Conservation (phyloP, 2,329 filamentous ascomycete genomes). For the Acrocalymma vagum region DNA sequence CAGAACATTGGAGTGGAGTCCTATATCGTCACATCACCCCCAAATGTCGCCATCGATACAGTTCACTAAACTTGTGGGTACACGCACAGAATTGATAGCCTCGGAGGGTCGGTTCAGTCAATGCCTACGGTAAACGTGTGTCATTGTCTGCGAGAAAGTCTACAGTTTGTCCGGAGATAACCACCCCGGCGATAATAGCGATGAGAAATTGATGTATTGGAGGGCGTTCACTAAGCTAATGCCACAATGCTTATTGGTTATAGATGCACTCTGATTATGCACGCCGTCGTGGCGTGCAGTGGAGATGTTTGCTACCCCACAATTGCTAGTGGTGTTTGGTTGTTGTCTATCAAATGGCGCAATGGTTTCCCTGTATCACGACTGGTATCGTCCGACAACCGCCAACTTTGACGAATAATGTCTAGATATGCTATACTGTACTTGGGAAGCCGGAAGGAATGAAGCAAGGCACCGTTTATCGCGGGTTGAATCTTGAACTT, state of each 20-base stretch:
- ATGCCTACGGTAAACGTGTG: conserved; percentile 7
- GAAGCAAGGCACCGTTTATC: no score
- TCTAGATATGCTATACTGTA: no score
- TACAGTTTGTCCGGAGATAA: no score
- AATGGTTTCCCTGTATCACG: conserved; percentile 29
- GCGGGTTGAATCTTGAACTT: no score
- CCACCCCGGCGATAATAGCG: no score
- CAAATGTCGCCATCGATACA: conserved; percentile 24
- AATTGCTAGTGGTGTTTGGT: conserved; percentile 2
- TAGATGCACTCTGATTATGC: conserved; percentile 2
- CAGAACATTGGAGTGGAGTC: neutral
- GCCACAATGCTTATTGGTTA: no score
- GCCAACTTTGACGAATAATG: no score
- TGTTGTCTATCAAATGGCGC: conserved; percentile 30
- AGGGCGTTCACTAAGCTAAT: no score
- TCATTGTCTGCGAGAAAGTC: no score
- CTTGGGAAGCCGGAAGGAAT: no score
- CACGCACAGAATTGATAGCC: conserved; percentile 3
- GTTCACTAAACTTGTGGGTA: conserved; percentile 13
- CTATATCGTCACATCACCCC: conserved; percentile 20
- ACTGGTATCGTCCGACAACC: conserved; percentile 3
- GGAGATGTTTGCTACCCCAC: conserved; percentile 6
- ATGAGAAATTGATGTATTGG: no score
- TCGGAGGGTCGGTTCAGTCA: neutral
- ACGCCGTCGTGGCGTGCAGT: neutral